Evolutionary conservation across 2,329 filamentous ascomycete genomes (phyloP), one percentile per base, ranked within the genome.

Genomic region (Dryadomyces quercivorus): DNA sequence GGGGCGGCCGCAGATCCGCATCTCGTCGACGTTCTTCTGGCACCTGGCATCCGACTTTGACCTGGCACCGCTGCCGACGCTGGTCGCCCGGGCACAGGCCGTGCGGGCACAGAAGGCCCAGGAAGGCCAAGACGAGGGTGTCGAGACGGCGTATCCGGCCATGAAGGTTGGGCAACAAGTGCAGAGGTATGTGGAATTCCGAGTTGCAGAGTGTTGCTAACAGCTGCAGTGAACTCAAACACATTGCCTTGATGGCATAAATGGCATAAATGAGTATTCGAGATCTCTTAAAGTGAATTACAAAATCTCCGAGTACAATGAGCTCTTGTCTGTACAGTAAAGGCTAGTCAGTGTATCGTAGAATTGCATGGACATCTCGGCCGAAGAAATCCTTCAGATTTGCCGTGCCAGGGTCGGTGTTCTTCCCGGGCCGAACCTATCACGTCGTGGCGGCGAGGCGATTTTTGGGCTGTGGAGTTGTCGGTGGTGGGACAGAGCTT

Each of bases 21-120:
- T 82, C 63, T 80, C 76, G 40, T 80, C 76, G 50, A 82, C 79
- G 3, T 70, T 81, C 55, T 82, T 82, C 67, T 82, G 77, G 75
- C 79, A 82, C 53, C 66, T 82, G 26, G 72, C 71, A 45, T 80
- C 76, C 18, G 79, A 82, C 60, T 74, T 74, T 55, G 76, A 81
- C 55, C 65, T 82, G 7, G 65, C 61, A 3, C 80, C 80, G 1
- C 69, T 82, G 45, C 73, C 75, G 1, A 64, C 63, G 52, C 68
- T 81, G 42, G 71, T 66, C 1, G 70, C 72, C 46, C 66, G 66
- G 58, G 77, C 78, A 5, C 65, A 61, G 50, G 62, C 62, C 45
- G 66, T 81, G 2, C 66, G 76, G 42, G 69, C 67, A 2, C 69
- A 73, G 61, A 74, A 79, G 66, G 68, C 70, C 36, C 68, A 69